phyloP scores from a whole-genome alignment of 805 yeast genomes.

The Candida oleophila region DNA sequence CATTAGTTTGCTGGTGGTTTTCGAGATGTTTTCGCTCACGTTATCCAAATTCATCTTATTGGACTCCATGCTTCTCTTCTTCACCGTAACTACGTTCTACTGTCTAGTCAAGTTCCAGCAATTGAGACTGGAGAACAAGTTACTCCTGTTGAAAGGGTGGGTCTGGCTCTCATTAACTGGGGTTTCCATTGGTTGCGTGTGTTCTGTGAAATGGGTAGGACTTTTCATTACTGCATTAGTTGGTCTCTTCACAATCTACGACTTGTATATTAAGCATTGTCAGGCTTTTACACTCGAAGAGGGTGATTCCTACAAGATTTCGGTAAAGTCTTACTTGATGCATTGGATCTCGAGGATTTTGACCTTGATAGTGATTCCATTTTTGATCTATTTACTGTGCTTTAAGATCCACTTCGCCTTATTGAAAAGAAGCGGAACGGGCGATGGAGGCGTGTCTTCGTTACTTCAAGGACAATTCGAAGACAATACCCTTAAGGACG shows the following conservation, averaged over 20 bases:
- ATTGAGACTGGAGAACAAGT: constrained; percentile 31
- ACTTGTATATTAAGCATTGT: constrained; percentile 46
- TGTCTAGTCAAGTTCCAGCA: constrained; percentile 47
- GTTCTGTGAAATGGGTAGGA: constrained; percentile 87
- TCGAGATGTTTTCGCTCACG: constrained; percentile 81
- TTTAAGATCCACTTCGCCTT: constrained; percentile 82
- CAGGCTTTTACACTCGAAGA: constrained; percentile 23
- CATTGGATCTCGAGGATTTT: constrained; percentile 77
- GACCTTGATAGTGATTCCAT: constrained; percentile 70
- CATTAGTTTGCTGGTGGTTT: constrained; percentile 72
- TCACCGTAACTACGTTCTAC: constrained; percentile 57
- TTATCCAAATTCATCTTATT: constrained; percentile 86
- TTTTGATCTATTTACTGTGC: constrained; percentile 61
- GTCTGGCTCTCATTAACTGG: constrained; percentile 64
- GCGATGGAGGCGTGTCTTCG: constrained; percentile 88
- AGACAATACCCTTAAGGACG: constrained; percentile 61
- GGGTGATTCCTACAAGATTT: constrained; percentile 10
- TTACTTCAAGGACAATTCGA: constrained; percentile 84
- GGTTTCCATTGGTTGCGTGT: constrained; percentile 73
- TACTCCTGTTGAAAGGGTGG: constrained; percentile 30
- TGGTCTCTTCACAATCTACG: constrained; percentile 58
- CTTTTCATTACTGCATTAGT: constrained; percentile 60
- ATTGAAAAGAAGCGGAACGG: constrained; percentile 82
- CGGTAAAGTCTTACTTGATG: constrained; percentile 32
- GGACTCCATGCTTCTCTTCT: constrained; percentile 87